These are phyloP conservation scores for Mycena epipterygia DNA, from an alignment of 768 basidiomycete genomes.

Conservation along the genomic window DNA sequence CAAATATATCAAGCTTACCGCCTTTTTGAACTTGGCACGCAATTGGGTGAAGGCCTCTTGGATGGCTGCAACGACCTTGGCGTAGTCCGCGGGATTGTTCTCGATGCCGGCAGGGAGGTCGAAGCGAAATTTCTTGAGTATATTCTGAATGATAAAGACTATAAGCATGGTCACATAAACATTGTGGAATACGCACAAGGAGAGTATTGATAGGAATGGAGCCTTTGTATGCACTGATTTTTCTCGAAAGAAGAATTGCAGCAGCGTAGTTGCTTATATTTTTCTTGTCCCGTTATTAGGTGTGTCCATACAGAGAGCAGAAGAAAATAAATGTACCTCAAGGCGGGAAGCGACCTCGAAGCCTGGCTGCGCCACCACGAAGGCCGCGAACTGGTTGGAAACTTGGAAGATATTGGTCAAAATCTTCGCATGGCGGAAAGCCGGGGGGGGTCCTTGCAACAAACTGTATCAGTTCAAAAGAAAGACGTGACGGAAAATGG, in stretches of 20 bases:
- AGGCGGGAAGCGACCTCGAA: too few species aligned
- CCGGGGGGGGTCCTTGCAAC: neutral
- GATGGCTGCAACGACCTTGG: neutral
- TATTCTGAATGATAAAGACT: too few species aligned
- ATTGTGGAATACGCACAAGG: too few species aligned
- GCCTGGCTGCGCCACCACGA: neutral
- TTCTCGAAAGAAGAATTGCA: neutral
- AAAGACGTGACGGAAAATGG: neutral
- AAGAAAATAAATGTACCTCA: neutral
- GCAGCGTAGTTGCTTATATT: neutral
- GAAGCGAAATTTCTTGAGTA: constrained; percentile 15
- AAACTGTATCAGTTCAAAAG: too few species aligned
- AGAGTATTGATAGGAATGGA: neutral
- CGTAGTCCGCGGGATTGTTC: constrained; percentile 6
- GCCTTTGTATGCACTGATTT: constrained; percentile 1
- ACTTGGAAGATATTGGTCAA: neutral
- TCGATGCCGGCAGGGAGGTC: constrained; percentile 21
- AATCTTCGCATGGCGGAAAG: neutral
- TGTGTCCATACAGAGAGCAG: too few species aligned
- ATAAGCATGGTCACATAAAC: neutral
- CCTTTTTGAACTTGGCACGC: constrained; percentile 7
- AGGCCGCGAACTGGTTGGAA: neutral
- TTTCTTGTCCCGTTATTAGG: neutral
- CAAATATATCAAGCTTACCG: neutral
- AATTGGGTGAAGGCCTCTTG: constrained; percentile 6